Conservation (phyloP, 2,329 filamentous ascomycete species). For the Elsinoe batatas region DNA sequence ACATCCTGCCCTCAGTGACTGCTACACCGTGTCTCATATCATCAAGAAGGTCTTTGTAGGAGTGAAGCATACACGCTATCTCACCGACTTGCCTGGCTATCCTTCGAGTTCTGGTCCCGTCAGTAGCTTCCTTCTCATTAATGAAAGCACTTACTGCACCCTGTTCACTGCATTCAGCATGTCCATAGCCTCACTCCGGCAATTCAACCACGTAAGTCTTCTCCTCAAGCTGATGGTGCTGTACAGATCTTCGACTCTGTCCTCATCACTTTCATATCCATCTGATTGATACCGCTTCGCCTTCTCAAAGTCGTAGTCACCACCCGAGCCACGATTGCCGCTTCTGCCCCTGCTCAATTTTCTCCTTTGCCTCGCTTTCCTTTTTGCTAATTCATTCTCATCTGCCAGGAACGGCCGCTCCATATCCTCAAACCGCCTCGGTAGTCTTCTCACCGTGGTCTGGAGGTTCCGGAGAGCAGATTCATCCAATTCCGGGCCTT, state of each 20-base stretch:
- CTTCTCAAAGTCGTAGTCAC: conserved; percentile 15
- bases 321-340: conserved; percentile 17
- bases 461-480: conserved; percentile 29
- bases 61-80: conserved; percentile 24
- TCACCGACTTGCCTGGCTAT: conserved; percentile 29
- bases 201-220: conserved; percentile 30
- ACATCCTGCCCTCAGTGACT: conserved; percentile 24
- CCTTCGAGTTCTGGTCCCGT: conserved; percentile 21
- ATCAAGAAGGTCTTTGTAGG: conserved; percentile 21
- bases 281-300: conserved; percentile 12
- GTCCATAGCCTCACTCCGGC: conserved; percentile 28
- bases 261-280: conserved; percentile 19
- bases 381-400: conserved; percentile 20
- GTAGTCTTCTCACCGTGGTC: conserved; percentile 28
- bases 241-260: conserved; percentile 26
- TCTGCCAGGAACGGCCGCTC: conserved; percentile 30
- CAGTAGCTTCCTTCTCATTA: conserved; percentile 24
- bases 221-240: conserved; percentile 25
- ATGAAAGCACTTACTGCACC: conserved; percentile 27
- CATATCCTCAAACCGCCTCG: conserved; percentile 28
- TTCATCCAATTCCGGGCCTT: conserved; percentile 23
- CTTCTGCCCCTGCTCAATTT: conserved; percentile 17
- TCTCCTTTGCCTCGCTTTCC: conserved; percentile 18
- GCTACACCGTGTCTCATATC: conserved; percentile 20
- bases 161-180: conserved; percentile 28